Evolutionary conservation across 768 basidiomycete genomes (phyloP), one percentile per base, ranked within the genome.

Genomic region (Termitomyces sp.): DNA sequence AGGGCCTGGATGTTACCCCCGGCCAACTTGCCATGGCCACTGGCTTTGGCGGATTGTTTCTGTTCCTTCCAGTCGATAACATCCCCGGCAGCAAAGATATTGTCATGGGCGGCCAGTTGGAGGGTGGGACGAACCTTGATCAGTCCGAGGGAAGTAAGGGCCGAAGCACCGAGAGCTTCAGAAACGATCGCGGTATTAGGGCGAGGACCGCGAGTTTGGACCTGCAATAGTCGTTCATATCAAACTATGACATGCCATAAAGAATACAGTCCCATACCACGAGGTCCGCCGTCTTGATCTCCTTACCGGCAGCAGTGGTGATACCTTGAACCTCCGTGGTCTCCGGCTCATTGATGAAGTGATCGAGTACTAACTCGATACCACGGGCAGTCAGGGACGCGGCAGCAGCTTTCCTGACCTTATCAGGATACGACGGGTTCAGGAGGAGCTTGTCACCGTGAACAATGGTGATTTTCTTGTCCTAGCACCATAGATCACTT

Each of bases 51-150:
- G 0, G 69, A 66, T 47, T 76, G 85, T 61, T 88, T 88, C 66
- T 88, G 82, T 64, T 88, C 87, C 1, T 70, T 56, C 76, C 79
- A 84, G 35, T 85, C 82, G 54, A 86, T 79, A 50, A 83, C 75
- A 62, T 90, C 88, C 2, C 88, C 88, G 5, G 70, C 75, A 0
- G 87, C 88, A 55, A 86, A 88, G 13, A 90, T 79, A 56, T 76
- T 74, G 1, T 80, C 68, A 61, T 85, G 66, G 0, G 69, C 69
- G 2, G 60, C 63, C 2, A 89, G 65, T 60, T 87, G 85, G 23
- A 89, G 70, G 0, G 84, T 86, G 1, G 83, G 75, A 35, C 71
- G 66, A 15, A 89, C 75, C 54, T 77, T 79, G 51, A 89, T 77
- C 27, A 63, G 67, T 54, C 66, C 80, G 63, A 57, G 58, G 29